Evolutionary conservation across 2,329 filamentous ascomycete species (phyloP), one percentile per base, ranked within the genome.

Genomic region (Aureobasidium sp.): DNA sequence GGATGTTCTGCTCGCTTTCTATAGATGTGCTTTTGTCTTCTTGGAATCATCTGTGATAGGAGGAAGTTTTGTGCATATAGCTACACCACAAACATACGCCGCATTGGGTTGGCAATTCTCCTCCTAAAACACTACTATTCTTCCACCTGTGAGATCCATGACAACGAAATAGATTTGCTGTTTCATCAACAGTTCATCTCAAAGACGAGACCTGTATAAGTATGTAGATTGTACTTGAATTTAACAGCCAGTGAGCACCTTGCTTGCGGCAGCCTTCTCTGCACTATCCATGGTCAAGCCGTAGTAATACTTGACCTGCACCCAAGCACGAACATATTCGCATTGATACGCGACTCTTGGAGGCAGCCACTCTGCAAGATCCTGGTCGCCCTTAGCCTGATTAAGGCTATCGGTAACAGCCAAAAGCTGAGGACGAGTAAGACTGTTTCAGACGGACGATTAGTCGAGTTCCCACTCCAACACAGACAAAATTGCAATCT

Each of bases 331-430:
- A 14, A 89, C 87, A 70, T 95, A 94, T 32, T 83, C 87, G 81
- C 90, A 94, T 73, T 89, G 83, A 75, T 90, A 93, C 65, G 78
- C 79, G 21, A 73, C 78, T 77, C 89, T 75, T 0, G 86, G 81
- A 13, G 89, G 90, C 77, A 90, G 87, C 89, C 90, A 95, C 11
- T 76, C 72, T 69, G 92, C 90, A 0, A 90, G 89, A 59, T 85
- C 85, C 66, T 79, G 76, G 72, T 91, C 89, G n/a, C 89, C 77
- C 79, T 93, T 94, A 37, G 77, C 66, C 67, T 85, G 78, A 76
- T 95, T 95, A 66, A 91, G 85, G 60, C 82, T 84, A 71, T 89
- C 87, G 4, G 89, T 93, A 9, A 94, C 89, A 37, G 90, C 87
- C 75, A 89, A 82, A 34, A 94, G 81, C 76, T 94, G 89, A 0